Evolutionary conservation across 345 rosid genomes (phyloP).

Genomic region (Populus nigra): DNA sequence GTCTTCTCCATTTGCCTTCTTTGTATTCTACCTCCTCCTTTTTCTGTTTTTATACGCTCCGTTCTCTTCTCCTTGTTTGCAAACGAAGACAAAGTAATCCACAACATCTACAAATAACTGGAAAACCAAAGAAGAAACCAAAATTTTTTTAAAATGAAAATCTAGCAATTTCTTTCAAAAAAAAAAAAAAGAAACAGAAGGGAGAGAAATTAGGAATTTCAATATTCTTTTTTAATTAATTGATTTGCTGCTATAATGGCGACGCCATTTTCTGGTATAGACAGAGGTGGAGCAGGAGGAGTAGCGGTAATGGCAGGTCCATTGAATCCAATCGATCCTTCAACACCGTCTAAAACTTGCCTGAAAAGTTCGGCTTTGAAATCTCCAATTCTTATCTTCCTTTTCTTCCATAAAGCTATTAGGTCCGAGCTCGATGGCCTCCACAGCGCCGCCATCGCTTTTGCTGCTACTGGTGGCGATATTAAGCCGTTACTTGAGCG

Average conservation of each 20-base stretch:
- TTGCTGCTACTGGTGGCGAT: slow-evolving; percentile 49
- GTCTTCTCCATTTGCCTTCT: background rate
- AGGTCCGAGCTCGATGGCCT: slow-evolving; percentile 61
- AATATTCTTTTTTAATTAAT: background rate
- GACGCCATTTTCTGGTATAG: slow-evolving; percentile 51
- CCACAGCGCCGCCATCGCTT: slow-evolving; percentile 54
- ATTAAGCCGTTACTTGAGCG: slow-evolving; percentile 44
- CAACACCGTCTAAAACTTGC: slow-evolving; percentile 43
- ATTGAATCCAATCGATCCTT: slow-evolving; percentile 43
- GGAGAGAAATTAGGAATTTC: background rate
- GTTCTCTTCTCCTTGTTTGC: background rate
- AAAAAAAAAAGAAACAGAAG: background rate
- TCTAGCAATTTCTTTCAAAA: background rate
- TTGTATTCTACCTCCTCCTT: background rate
- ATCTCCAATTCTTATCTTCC: slow-evolving; percentile 65
- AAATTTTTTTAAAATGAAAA: background rate
- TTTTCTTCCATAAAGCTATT: slow-evolving; percentile 69
- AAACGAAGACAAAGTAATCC: background rate
- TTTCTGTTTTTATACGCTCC: background rate
- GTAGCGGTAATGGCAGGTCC: slow-evolving; percentile 64
- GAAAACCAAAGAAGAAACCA: background rate
- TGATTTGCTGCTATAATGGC: slow-evolving; percentile 35
- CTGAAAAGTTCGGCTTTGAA: slow-evolving; percentile 47
- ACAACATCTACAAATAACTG: background rate
- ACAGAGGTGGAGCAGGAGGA: slow-evolving; percentile 46